Base-by-base conservation (phyloP, 2,329 filamentous ascomycete species). In the Ophidiomyces ophidiicola region DNA sequence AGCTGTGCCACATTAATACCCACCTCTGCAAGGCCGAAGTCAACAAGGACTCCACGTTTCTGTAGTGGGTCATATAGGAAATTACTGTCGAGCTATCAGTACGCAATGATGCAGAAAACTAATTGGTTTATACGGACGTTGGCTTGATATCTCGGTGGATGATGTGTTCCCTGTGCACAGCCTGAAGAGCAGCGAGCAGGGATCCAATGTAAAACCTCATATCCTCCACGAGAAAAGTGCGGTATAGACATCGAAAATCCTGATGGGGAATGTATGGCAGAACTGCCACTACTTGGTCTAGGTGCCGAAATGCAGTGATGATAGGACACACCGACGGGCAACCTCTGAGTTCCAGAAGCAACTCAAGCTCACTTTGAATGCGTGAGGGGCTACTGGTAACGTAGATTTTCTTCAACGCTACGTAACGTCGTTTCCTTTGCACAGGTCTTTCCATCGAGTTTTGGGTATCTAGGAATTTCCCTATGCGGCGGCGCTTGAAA, bases 371-470 rank as follows among this genome's bases (percentile, higher is more conserved):
- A 63, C 98, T 98, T 55, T 93, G 76, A 50, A 98, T 96, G 32
- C 90, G 82, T 19, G 79, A 72, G 0, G 90, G 90, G 49, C 86
- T 94, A 46, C 87, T 94, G 0, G 92, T 98, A 48, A 96, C 90
- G 60, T 98, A 98, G 51, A 98, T 98, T 67, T 98, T 98, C 67
- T 98, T 98, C 61, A 98, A 83, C 14, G 92, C 90, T 46, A 98
- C 92, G 54, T 80, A 96, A 56, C 81, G 83, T 66, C 39, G 64
- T 64, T 28, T 58, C 59, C 15, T 51, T 55, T 14, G 55, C 49
- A n/a, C n/a, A n/a, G n/a, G n/a, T n/a, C n/a, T n/a, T n/a, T n/a
- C n/a, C n/a, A n/a, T n/a, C n/a, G n/a, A n/a, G n/a, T n/a, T n/a
- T n/a, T n/a, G n/a, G n/a, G n/a, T n/a, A n/a, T n/a, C n/a, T n/a